These are phyloP conservation scores for Blastobotrys elegans DNA, from an alignment of 1,139 yeast genomes.

Conservation along the genomic window DNA sequence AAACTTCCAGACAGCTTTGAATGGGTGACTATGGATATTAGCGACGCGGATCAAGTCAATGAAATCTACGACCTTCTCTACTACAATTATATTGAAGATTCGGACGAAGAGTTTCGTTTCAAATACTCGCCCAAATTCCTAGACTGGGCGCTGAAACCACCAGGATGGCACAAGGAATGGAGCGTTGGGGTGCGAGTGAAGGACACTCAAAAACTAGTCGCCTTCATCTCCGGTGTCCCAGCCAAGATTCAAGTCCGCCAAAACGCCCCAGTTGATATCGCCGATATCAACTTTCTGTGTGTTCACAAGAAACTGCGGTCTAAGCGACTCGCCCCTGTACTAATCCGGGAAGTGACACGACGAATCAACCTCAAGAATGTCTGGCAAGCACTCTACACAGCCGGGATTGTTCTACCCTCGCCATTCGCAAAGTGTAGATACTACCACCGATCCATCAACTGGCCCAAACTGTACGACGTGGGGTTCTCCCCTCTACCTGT, in stretches of 20 bases:
- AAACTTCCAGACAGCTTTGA: constrained; percentile 75
- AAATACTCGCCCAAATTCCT: constrained; percentile 80
- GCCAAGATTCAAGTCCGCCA: constrained; percentile 60
- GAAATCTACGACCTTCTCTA: constrained; percentile 77
- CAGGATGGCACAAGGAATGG: constrained; percentile 90
- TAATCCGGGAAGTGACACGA: constrained; percentile 91
- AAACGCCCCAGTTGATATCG: constrained; percentile 51
- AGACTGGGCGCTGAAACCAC: constrained; percentile 91
- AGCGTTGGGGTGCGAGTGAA: constrained; percentile 89
- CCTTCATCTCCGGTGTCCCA: constrained; percentile 90
- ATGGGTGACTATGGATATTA: constrained; percentile 79
- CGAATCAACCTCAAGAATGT: constrained; percentile 77
- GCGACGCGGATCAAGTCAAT: constrained; percentile 50
- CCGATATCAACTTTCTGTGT: constrained; percentile 89
- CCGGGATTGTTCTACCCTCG: constrained; percentile 84
- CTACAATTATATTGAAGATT: constrained; percentile 92
- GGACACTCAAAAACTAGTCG: constrained; percentile 70
- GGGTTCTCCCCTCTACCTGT: constrained; percentile 77
- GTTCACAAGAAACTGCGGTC: constrained; percentile 90
- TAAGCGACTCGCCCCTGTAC: constrained; percentile 90
- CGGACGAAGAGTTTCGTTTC: constrained; percentile 87
- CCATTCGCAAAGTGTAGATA: constrained; percentile 91
- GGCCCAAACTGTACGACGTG: constrained; percentile 84
- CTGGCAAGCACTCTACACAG: constrained; percentile 97
- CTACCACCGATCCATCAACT: constrained; percentile 89